Evolutionary conservation across 768 basidiomycete genomes (phyloP).

Genomic region (Lactifluus hygrophoroides): DNA sequence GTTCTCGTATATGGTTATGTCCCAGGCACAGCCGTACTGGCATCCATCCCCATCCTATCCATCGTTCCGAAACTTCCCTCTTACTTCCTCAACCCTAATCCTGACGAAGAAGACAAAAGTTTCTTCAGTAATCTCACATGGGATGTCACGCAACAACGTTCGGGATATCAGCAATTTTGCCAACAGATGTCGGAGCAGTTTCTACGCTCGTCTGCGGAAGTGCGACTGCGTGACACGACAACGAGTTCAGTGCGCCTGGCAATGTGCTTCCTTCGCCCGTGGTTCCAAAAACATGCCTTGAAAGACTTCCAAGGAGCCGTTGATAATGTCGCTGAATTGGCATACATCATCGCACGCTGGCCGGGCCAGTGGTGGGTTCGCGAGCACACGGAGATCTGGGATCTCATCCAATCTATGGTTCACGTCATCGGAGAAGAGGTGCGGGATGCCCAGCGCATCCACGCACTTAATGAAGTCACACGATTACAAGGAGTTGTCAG

Average conservation of each 20-base stretch:
- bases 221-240: constrained; percentile 56
- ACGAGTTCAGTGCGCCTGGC: constrained; percentile 61
- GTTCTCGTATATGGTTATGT: constrained; percentile 66
- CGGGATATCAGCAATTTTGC: constrained; percentile 63
- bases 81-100: constrained; percentile 45
- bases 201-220: constrained; percentile 43
- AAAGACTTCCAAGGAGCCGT: constrained; percentile 34
- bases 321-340: constrained; percentile 30
- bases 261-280: constrained; percentile 56
- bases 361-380: constrained; percentile 60
- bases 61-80: constrained; percentile 63
- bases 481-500: constrained; percentile 43
- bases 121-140: constrained; percentile 37
- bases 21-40: constrained; percentile 53
- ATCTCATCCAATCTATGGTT: constrained; percentile 50
- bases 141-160: constrained; percentile 52
- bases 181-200: constrained; percentile 59
- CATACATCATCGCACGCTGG: constrained; percentile 39
- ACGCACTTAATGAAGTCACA: constrained; percentile 37
- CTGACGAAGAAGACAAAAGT: constrained; percentile 26
- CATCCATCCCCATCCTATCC: constrained; percentile 59
- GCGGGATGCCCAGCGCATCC: constrained; percentile 38
- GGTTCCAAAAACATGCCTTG: constrained; percentile 48
- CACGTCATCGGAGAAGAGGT: constrained; percentile 60
- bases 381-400: constrained; percentile 54